Base-by-base conservation (phyloP, 176 grass and related monocot genomes). In the Lolium perenne region DNA sequence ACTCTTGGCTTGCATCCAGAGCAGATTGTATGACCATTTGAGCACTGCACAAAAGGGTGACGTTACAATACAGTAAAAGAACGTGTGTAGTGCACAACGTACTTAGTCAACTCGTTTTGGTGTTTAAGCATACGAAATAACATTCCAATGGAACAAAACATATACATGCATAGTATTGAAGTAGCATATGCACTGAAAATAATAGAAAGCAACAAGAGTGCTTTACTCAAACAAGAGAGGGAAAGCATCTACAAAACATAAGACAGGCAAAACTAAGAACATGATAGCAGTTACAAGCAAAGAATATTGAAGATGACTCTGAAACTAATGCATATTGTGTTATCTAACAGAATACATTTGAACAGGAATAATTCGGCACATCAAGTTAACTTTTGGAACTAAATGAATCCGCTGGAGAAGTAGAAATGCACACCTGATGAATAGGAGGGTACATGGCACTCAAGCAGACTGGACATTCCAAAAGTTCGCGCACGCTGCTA, bases 391-490 rank as follows among this genome's bases (percentile, higher is more conserved):
- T 12, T n/a, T 57, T 21, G 47, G 26, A 53, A 61, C 21, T 20
- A 29, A 46, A 77, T 61, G 20, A 12, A 76, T 20, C 45, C 29
- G 43, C 76, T 38, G 7, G 56, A 63, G 35, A 4, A 21, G 50
- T 54, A 62, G 43, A 64, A 83, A 49, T 77, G 62, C 6, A 23
- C 70, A 95, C 93, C 93, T 95, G 93, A 84, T 92, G 86, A 88
- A 95, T 95, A 55, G 93, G 93, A 77, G 93, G 93, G 77, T 95
- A 92, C 93, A 95, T 95, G 23, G 93, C 91, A 86, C 84, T 92
- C 84, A 89, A 86, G 60, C 93, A 95, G 82, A 95, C 93, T 0
- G 93, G 93, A 35, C 93, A 95, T 88, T 92, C 93, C 67, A 95
- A 86, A 80, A 95, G 93, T 79, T 95, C 93, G 1, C 91, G 93